A percentile compares a stretch with the other conserved stretches of the same genome.
Evolutionary conservation across 768 basidiomycete genomes (phyloP).

Genomic region (Amanita rubescens): DNA sequence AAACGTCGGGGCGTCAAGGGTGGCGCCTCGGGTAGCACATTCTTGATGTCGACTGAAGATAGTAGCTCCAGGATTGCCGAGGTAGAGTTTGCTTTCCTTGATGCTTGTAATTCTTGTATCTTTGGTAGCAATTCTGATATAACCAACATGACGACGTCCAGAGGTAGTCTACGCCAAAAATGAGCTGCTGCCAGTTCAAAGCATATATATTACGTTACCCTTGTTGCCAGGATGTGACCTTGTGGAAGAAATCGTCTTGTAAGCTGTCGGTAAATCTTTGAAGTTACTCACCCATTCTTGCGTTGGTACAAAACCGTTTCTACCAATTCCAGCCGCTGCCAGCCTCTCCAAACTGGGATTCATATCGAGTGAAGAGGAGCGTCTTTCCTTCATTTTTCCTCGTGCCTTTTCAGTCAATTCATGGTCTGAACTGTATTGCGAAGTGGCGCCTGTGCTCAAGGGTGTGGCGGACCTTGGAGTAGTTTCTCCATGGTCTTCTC

Average conservation of each 20-base stretch:
- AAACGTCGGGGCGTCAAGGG: slow-evolving; percentile 67
- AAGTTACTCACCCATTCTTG: slow-evolving; percentile 83
- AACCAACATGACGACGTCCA: slow-evolving; percentile 83
- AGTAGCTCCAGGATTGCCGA: slow-evolving; percentile 71
- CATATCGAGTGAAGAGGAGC: slow-evolving; percentile 45
- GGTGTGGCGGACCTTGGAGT: neutral
- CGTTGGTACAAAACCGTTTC: slow-evolving; percentile 91
- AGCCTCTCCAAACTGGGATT: slow-evolving; percentile 53
- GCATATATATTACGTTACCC: slow-evolving; percentile 44
- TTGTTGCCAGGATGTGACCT: slow-evolving; percentile 95
- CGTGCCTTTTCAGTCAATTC: slow-evolving; percentile 75
- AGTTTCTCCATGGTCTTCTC: neutral
- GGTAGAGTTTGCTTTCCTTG: slow-evolving; percentile 55
- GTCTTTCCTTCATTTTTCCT: slow-evolving; percentile 83
- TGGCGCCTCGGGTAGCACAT: slow-evolving; percentile 68
- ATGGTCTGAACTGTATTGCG: slow-evolving; percentile 2
- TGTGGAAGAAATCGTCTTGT: neutral
- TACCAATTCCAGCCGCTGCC: slow-evolving; percentile 65
- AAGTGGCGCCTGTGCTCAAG: neutral
- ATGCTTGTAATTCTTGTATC: slow-evolving; percentile 72
- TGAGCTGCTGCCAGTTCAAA: slow-evolving; percentile 2
- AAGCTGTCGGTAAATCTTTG: neutral
- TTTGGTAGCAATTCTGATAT: slow-evolving; percentile 84
- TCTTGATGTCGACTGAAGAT: slow-evolving; percentile 54
- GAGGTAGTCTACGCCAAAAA: slow-evolving; percentile 55